phyloP scores from a whole-genome alignment of 192 early-diverging fungal genomes.

The Podila epicladia region DNA sequence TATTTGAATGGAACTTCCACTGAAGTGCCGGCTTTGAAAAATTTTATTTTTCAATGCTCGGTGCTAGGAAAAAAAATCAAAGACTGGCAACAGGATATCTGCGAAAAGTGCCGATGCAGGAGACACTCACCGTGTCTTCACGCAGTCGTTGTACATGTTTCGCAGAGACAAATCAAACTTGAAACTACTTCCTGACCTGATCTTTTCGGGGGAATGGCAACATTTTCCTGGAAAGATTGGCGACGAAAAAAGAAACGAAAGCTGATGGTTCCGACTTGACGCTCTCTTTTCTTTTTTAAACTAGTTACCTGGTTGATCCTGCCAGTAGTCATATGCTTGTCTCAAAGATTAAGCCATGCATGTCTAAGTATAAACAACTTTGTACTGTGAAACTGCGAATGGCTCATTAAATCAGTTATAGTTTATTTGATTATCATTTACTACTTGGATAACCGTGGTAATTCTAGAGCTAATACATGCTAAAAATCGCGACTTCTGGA shows the following conservation, averaged over 20 bases:
- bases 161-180: constrained; percentile 1
- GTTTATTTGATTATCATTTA: constrained; percentile 83
- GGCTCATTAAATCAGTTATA: constrained; percentile 91
- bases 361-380: constrained; percentile 76
- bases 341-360: constrained; percentile 84
- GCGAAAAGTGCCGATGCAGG: constrained; percentile 3
- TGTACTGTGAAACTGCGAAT: constrained; percentile 81
- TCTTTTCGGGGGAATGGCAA: background rate
- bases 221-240: background rate
- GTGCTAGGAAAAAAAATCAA: constrained; percentile 26
- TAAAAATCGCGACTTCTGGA: constrained; percentile 72
- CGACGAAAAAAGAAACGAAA: constrained; percentile 3
- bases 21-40: constrained; percentile 25
- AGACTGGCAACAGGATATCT: constrained; percentile 34
- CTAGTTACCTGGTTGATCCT: constrained; percentile 79
- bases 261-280: background rate
- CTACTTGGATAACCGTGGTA: constrained; percentile 85
- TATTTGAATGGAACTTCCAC: constrained; percentile 22
- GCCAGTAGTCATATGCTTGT: constrained; percentile 83
- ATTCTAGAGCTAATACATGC: constrained; percentile 85
- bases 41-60: constrained; percentile 19
- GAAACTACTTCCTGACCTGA: background rate
- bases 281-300: constrained; percentile 17
- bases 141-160: background rate
- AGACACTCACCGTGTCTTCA: constrained; percentile 1